These are phyloP conservation scores for Amanita exitialis DNA, from an alignment of 768 basidiomycete genomes.

Conservation along the genomic window DNA sequence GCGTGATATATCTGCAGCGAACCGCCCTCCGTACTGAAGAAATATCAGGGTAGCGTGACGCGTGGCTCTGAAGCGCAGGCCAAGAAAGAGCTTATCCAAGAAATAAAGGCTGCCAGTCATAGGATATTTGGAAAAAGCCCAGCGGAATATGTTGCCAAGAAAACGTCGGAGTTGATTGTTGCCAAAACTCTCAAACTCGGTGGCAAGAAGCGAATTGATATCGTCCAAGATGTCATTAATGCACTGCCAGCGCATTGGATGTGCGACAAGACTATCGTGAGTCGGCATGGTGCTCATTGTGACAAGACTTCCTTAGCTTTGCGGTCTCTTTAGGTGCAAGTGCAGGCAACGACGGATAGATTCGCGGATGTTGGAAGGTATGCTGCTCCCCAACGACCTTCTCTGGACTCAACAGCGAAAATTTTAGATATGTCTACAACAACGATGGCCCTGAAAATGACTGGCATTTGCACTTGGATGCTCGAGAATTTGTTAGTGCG, in stretches of 20 bases:
- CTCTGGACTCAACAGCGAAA: not conserved
- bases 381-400: slow-evolving; percentile 14
- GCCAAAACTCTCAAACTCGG: slow-evolving; percentile 23
- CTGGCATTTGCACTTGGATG: slow-evolving; percentile 34
- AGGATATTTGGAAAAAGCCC: slow-evolving; percentile 10
- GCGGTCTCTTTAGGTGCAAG: not conserved
- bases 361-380: slow-evolving; percentile 42
- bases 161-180: slow-evolving; percentile 22
- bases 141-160: slow-evolving; percentile 22
- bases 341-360: slow-evolving; percentile 18
- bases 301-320: not conserved
- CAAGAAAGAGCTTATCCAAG: slow-evolving; percentile 1
- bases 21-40: not conserved
- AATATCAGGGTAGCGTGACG: not conserved
- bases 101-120: slow-evolving; percentile 7
- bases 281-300: slow-evolving; percentile 13
- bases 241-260: slow-evolving; percentile 53
- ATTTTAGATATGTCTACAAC: slow-evolving; percentile 32
- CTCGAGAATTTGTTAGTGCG: slow-evolving; percentile 17
- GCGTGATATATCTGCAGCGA: not conserved
- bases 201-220: slow-evolving; percentile 33
- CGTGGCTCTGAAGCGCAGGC: not conserved
- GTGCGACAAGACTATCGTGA: slow-evolving; percentile 38
- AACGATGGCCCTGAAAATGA: slow-evolving; percentile 35
- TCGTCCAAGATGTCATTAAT: slow-evolving; percentile 62